Evolutionary conservation across 345 rosid species (phyloP), one percentile per base, ranked within the genome.

Genomic region (Schrenkiella parvula): DNA sequence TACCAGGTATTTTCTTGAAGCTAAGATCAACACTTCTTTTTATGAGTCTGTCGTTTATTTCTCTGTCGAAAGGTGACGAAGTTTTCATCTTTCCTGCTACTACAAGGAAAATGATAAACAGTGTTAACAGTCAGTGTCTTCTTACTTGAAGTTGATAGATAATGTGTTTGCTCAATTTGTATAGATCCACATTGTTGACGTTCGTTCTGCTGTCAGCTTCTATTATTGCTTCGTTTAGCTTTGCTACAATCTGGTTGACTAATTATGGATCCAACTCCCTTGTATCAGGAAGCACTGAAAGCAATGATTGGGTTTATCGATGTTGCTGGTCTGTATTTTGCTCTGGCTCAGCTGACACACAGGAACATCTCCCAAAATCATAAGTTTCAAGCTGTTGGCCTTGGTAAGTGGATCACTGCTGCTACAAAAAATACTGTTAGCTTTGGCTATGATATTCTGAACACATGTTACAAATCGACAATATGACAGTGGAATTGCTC

Each of bases 301-400:
- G 98, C 97, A 61, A 72, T 90, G 65, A 93, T 93, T 66, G 96
- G 98, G 64, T 89, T 93, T 63, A 84, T 93, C 54, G 98, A 93
- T 78, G 98, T 93, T 58, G 98, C 97, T 77, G 98, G 98, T 68
- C 85, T 93, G 13, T 93, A 93, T 78, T 88, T 77, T 83, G 97
- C 98, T 61, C 80, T 93, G 64, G 87, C 98, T 21, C 97, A 90
- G 81, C 81, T 93, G 77, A 88, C 96, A 46, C 98, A 93, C 83
- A 74, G 98, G 81, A 93, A 93, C 80, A 93, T 93, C 72, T 93
- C 98, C 44, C 98, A 90, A 65, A 90, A 93, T 68, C 98, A 93
- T 73, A 93, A 93, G 82, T 93, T 90, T 80, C 98, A 93, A 68
- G 97, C 98, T 37, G 95, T 93, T 74, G 98, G 98, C 17, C 93